Base-by-base conservation (phyloP, 192 early-diverging fungal genomes). In the Coemansia sp. region DNA sequence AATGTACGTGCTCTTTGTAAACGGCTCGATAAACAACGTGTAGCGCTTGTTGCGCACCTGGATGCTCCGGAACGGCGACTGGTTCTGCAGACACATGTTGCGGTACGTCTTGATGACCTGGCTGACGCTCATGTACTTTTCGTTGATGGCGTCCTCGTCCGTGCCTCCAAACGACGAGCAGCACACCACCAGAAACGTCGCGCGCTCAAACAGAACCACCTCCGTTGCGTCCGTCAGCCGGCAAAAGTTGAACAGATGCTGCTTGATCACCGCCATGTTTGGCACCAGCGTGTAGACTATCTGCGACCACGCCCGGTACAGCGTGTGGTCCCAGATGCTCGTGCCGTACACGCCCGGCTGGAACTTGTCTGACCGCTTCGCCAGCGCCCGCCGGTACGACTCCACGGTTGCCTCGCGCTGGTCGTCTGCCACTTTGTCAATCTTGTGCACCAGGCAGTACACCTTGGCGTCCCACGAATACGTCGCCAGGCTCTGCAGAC, bases 391-490 rank as follows among this genome's bases (percentile, higher is more conserved):
- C 8, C 57, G 11, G 43, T 77, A 81, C 55, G 48, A 25, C 30
- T 71, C 65, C 21, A 83, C 28, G 9, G 54, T 56, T 22, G 56
- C 43, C 31, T 38, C 65, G 65, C 91, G 89, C 38, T 90, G 72
- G 43, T 88, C 77, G 2, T 87, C 82, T 51, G 80, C 86, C 23
- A 97, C 86, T 53, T 96, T 82, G 83, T 99, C 97, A 91, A 99
- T 97, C 67, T 99, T 99, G 67, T 99, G 97, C 55, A 99, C 88
- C 46, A 99, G 77, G 51, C 94, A 95, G 72, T 97, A 98, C 25
- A 99, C 91, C 53, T 89, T 88, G 48, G 95, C 95, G 50, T 97
- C 93, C 51, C 84, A 86, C 19, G 92, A 94, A 56, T 89, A 89
- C 23, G 80, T 69, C 60, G 84, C 53, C 57, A 99, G 89, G 28